Evolutionary conservation across 108 stramenopile species (phyloP).

Genomic region (Cyclotella cryptica): DNA sequence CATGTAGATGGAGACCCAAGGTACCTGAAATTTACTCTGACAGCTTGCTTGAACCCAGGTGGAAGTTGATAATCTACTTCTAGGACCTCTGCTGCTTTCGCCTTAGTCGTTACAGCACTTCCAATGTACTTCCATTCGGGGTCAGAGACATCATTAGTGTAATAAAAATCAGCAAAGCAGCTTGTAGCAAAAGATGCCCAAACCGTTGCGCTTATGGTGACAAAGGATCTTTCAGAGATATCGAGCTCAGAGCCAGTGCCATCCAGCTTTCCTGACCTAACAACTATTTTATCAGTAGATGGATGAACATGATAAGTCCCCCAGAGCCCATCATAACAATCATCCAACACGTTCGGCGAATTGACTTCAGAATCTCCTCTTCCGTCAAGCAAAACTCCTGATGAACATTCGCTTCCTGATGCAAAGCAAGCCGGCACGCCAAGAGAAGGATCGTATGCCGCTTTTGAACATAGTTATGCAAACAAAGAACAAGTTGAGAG

Average conservation of each 20-base stretch:
- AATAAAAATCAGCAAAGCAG: conserved; percentile 20
- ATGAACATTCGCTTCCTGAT: background rate
- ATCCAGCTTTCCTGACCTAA: conserved; percentile 7
- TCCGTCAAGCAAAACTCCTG: conserved; percentile 8
- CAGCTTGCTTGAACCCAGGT: conserved; percentile 1
- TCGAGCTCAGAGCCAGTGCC: background rate
- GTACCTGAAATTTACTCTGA: conserved; percentile 16
- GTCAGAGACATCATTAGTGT: conserved; percentile 1
- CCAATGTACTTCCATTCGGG: conserved; percentile 8
- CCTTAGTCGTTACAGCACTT: conserved; percentile 3
- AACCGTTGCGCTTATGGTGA: conserved; percentile 9
- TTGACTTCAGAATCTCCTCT: conserved; percentile 11
- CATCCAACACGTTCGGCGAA: conserved; percentile 6
- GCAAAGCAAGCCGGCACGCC: background rate
- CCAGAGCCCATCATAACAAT: conserved; percentile 9
- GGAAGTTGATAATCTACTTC: conserved; percentile 4
- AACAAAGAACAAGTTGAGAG: too few species aligned
- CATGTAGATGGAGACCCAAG: background rate
- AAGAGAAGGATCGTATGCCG: conserved; percentile 4
- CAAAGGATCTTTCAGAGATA: background rate
- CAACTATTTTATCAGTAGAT: conserved; percentile 21
- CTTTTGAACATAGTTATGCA: background rate
- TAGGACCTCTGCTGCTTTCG: background rate
- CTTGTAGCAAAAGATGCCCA: background rate
- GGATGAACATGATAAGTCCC: conserved; percentile 15